Base-by-base conservation (phyloP, 805 yeast genomes). In the Wickerhamiella alocasiicola region DNA sequence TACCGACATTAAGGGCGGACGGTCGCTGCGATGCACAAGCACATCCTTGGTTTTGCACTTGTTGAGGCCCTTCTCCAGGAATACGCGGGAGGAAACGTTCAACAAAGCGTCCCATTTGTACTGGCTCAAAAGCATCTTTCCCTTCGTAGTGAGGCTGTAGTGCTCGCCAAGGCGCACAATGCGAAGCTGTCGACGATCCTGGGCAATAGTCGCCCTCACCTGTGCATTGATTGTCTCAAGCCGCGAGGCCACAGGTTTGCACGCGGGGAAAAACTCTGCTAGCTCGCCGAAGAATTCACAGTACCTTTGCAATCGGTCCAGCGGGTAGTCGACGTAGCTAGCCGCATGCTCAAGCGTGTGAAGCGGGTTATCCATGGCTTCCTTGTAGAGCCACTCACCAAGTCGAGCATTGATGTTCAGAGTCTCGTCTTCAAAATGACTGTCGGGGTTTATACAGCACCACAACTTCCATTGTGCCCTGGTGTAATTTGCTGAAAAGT, bases 281-380 rank as follows among this genome's bases (percentile, higher is more conserved):
- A 44, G 19, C 9, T 4, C 2, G 13, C 33, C 23, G 37, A 50
- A 50, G 31, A 49, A 46, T 12, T 26, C 36, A 7, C 31, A 25
- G 23, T 46, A 49, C 13, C 42, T 44, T 9, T 37, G 28, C 19
- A 53, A 31, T 4, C 21, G 39, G 9, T 19, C 30, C 16, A 51
- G 35, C 9, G 58, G 58, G 24, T 48, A 34, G 15, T 34, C 29
- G 36, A 54, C 30, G 36, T 53, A 54, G 11, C 43, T 47, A 7
- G 45, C 23, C 9, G 47, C 43, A 16, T 42, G 34, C 18, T 39
- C 19, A 18, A 49, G 25, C 9, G 46, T 30, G 31, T 54, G 55
- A 9, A 5, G 6, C 17, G 36, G 36, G 16, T 23, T 28, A 4
- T 41, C 44, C 18, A 32, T 37, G 1, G 42, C 34, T 26, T 38